Percentiles rank a stretch among this genome's conserved stretches.
Conservation (phyloP, 2,329 filamentous ascomycete genomes). For the Elsinoe fawcettii region DNA sequence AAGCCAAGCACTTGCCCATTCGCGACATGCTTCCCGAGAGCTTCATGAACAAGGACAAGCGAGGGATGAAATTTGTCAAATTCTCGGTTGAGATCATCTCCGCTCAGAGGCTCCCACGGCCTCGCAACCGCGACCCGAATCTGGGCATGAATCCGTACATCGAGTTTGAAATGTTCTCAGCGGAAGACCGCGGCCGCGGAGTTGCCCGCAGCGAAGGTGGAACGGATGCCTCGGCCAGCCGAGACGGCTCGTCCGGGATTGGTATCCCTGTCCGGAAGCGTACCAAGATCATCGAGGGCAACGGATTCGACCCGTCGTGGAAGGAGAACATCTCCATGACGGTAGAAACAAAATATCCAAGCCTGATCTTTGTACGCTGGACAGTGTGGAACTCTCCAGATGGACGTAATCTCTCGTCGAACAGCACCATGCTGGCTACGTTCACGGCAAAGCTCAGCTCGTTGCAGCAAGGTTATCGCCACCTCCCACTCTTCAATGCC, state of each 20-base stretch:
- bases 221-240: conserved; percentile 52
- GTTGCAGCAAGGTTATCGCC: conserved; percentile 85
- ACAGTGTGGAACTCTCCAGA: conserved; percentile 81
- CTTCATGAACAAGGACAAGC: conserved; percentile 48
- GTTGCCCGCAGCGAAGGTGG: conserved; percentile 60
- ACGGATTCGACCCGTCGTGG: conserved; percentile 90
- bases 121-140: conserved; percentile 61
- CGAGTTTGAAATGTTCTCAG: conserved; percentile 88
- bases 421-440: conserved; percentile 62
- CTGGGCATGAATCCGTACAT: conserved; percentile 84
- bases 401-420: conserved; percentile 58
- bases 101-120: conserved; percentile 86
- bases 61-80: conserved; percentile 71
- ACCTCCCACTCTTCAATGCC: conserved; percentile 78
- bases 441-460: conserved; percentile 89
- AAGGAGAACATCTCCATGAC: conserved; percentile 71
- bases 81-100: conserved; percentile 88
- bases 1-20: conserved; percentile 52
- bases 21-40: conserved; percentile 46
- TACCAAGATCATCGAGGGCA: conserved; percentile 73
- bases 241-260: conserved; percentile 58
- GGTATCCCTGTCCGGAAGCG: conserved; percentile 67
- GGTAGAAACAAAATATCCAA: conserved; percentile 87
- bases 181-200: conserved; percentile 80
- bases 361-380: conserved; percentile 88